A percentile compares a stretch with the other conserved stretches of the same genome.
Conservation (phyloP, 1,284 basidiomycete genomes). For the Malassezia psittaci region DNA sequence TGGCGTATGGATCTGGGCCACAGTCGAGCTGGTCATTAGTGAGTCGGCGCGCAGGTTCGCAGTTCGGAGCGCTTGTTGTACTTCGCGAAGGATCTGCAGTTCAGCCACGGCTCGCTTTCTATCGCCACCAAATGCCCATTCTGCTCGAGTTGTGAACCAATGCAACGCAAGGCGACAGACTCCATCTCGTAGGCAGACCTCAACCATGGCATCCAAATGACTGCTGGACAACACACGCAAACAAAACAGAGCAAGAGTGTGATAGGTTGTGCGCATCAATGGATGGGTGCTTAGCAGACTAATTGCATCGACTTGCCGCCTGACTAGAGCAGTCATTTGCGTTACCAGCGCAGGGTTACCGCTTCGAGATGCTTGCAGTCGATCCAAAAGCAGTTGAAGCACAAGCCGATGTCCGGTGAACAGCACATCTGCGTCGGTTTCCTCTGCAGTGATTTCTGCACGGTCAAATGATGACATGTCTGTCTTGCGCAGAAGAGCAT, state of each 20-base stretch:
- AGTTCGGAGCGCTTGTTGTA: conserved; percentile 63
- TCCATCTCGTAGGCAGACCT: conserved; percentile 64
- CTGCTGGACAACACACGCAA: conserved; percentile 85
- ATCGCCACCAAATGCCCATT: conserved; percentile 85
- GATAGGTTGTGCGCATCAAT: conserved; percentile 75
- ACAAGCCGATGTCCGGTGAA: conserved; percentile 66
- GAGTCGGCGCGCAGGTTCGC: conserved; percentile 58
- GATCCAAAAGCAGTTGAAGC: conserved; percentile 79
- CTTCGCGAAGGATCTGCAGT: conserved; percentile 73
- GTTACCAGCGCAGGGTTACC: conserved; percentile 60
- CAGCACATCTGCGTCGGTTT: conserved; percentile 62
- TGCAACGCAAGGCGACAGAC: conserved; percentile 71
- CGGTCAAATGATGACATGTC: conserved; percentile 86
- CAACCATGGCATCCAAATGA: conserved; percentile 71
- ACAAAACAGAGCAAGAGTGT: conserved; percentile 80
- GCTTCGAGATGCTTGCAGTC: conserved; percentile 86
- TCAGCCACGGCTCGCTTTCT: conserved; percentile 80
- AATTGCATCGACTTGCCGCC: conserved; percentile 51
- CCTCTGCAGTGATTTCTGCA: conserved; percentile 65
- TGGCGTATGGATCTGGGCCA: conserved; percentile 2
- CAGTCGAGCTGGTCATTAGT: conserved; percentile 28
- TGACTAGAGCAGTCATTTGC: conserved; percentile 71
- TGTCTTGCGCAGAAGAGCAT: conserved; percentile 77
- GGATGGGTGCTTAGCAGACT: conserved; percentile 67
- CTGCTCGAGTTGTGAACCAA: conserved; percentile 62